Evolutionary conservation across 2,329 filamentous ascomycete species (phyloP).

Genomic region (Zalaria obscura): DNA sequence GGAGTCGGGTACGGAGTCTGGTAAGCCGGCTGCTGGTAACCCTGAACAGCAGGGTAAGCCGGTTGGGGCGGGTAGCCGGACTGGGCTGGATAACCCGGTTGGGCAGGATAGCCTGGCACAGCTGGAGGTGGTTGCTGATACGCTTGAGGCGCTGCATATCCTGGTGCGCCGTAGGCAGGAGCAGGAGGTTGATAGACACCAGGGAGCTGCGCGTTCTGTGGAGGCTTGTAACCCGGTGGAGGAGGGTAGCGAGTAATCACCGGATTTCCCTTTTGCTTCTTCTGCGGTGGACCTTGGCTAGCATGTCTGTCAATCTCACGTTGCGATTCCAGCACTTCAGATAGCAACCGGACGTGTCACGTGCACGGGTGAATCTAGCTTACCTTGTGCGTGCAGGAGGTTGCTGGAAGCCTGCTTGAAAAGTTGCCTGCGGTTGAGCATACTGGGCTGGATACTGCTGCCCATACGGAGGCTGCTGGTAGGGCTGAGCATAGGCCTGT

Average conservation of each 20-base stretch:
- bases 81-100: slow-evolving; percentile 6
- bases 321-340: too few species aligned
- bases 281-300: slow-evolving; percentile 18
- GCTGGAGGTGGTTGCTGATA: slow-evolving; percentile 1
- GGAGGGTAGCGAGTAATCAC: slow-evolving; percentile 36
- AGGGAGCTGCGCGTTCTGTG: slow-evolving; percentile 9
- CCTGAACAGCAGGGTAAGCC: slow-evolving; percentile 5
- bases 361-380: neutral
- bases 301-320: neutral
- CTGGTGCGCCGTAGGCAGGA: slow-evolving; percentile 1
- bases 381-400: neutral
- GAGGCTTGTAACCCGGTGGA: slow-evolving; percentile 28
- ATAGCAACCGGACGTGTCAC: too few species aligned
- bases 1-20: slow-evolving; percentile 2
- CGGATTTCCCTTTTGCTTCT: slow-evolving; percentile 30
- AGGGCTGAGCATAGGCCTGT: slow-evolving; percentile 8
- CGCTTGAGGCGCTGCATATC: slow-evolving; percentile 1
- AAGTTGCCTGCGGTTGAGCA: slow-evolving; percentile 1
- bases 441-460: slow-evolving; percentile 14
- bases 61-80: slow-evolving; percentile 13
- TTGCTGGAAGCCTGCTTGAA: slow-evolving; percentile 1
- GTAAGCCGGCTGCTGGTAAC: slow-evolving; percentile 9
- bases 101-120: slow-evolving; percentile 6
- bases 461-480: slow-evolving; percentile 14
- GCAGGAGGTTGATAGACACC: slow-evolving; percentile 2